Evolutionary conservation across 495 filamentous ascomycete genomes (phyloP), one percentile per base, ranked within the genome.

Genomic region (Penicillium lagena): DNA sequence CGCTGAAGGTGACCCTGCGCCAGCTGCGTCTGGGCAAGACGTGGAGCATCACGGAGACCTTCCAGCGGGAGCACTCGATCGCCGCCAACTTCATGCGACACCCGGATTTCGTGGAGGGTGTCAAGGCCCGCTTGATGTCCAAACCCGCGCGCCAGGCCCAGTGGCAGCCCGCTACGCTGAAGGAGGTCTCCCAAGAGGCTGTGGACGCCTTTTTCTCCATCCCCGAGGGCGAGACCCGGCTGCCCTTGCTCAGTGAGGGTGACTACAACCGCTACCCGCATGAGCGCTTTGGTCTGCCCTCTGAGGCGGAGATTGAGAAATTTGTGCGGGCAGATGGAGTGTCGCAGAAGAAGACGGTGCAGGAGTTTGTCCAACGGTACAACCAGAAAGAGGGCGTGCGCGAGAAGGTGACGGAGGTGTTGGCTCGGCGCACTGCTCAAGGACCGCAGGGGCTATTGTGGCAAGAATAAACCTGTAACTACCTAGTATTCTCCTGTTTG

Each of bases 41-140:
- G 2, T 96, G 93, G 93, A 67, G 63, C 42, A 96, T 97, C 53
- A 59, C 72, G 6, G 76, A 91, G 63, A 80, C 93, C 1, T 97
- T 96, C 74, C 70, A 80, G 56, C 79, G 81, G 31, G 93, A 98
- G 68, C 72, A 89, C 63, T 70, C 79, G 49, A 82, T 97, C 31
- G 87, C 93, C 4, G 58, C 73, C 34, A 75, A 77, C 40, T 96
- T 97, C 73, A 95, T 97, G 91, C 60, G 66, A 29, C 80, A 87
- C 55, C 83, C 80, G 5, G 93, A 98, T 62, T 98, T 97, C 63
- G 77, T 78, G 37, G 82, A 88, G 62, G 93, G 93, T 33, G 90
- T 97, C 35, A 79, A 77, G 42, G 82, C 89, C 22, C 73, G 78
- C 15, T 73, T 97, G 17, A 75, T 90, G 50, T 71, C 76, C 29